Percentiles rank a stretch among this genome's conserved stretches.
phyloP scores from a whole-genome alignment of 176 grass and related monocot genomes.

The Triticum urartu region DNA sequence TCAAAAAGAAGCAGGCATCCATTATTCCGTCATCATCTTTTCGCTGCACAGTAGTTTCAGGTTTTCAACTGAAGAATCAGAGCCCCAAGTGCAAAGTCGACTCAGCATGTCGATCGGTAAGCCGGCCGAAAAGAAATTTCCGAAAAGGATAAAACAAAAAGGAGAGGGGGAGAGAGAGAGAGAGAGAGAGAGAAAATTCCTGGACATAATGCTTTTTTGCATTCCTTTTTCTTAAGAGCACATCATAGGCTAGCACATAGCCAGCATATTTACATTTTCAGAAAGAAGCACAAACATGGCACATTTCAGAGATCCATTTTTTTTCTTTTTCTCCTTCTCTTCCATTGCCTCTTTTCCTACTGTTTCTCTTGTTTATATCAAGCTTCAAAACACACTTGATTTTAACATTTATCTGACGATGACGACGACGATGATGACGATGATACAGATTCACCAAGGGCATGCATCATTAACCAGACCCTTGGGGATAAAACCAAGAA shows the following conservation, averaged over 20 bases:
- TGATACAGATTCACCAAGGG: slow-evolving; percentile 39
- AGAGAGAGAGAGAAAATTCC: slow-evolving; percentile 16
- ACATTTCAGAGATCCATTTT: slow-evolving; percentile 8
- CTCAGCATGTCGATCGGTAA: slow-evolving; percentile 28
- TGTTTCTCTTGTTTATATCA: slow-evolving; percentile 37
- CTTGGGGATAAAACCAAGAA: slow-evolving; percentile 13
- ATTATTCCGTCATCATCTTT: neutral
- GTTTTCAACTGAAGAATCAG: slow-evolving; percentile 38
- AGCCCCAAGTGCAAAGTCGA: slow-evolving; percentile 32
- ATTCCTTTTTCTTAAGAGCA: slow-evolving; percentile 44
- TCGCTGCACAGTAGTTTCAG: neutral
- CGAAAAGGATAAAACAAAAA: neutral
- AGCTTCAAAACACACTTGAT: slow-evolving; percentile 68
- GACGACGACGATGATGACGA: neutral
- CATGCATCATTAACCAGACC: slow-evolving; percentile 19
- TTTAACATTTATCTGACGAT: slow-evolving; percentile 21
- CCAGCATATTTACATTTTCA: slow-evolving; percentile 57
- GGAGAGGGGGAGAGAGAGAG: neutral
- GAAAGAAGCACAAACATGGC: slow-evolving; percentile 27
- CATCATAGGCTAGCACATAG: slow-evolving; percentile 36
- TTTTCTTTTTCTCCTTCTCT: neutral
- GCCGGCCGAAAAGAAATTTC: neutral
- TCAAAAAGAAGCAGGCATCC: slow-evolving; percentile 2
- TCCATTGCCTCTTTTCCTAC: slow-evolving; percentile 14
- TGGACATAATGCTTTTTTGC: slow-evolving; percentile 49